Conservation (phyloP, 257 asterid genomes). For the Thymus mandschuricus region DNA sequence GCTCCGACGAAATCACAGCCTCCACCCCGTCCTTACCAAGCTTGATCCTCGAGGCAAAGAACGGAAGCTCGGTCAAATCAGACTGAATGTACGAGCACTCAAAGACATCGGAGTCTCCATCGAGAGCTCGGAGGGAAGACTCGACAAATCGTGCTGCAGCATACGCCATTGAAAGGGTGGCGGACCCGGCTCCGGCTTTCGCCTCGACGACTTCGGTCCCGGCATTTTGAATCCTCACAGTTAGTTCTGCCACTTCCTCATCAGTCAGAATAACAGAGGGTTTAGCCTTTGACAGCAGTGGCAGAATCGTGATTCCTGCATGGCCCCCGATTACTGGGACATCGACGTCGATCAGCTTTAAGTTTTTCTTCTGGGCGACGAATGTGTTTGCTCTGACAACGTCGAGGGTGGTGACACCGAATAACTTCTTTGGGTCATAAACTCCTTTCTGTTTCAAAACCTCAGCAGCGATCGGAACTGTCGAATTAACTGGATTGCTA, state of each 20-base stretch:
- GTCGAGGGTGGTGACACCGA: constrained; percentile 85
- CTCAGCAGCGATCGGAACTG: constrained; percentile 87
- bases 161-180: constrained; percentile 93
- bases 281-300: constrained; percentile 71
- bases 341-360: constrained; percentile 79
- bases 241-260: constrained; percentile 66
- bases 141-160: constrained; percentile 90
- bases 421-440: constrained; percentile 77
- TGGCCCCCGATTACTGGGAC: constrained; percentile 89
- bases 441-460: constrained; percentile 78
- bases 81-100: constrained; percentile 78
- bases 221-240: constrained; percentile 82
- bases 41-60: constrained; percentile 86
- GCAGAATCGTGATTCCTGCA: constrained; percentile 82
- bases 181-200: constrained; percentile 93
- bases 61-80: constrained; percentile 71
- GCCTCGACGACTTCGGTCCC: constrained; percentile 97
- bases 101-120: constrained; percentile 75
- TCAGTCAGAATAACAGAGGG: constrained; percentile 64
- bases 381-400: constrained; percentile 85
- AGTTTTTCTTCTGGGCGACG: constrained; percentile 73
- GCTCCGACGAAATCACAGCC: constrained; percentile 71
- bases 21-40: constrained; percentile 79
- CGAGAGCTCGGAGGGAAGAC: constrained; percentile 88
- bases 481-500: constrained; percentile 89